A percentile compares a stretch with the other conserved stretches of the same genome.
Conservation (phyloP, 163 green algal genomes). For the Volvox carteri region DNA sequence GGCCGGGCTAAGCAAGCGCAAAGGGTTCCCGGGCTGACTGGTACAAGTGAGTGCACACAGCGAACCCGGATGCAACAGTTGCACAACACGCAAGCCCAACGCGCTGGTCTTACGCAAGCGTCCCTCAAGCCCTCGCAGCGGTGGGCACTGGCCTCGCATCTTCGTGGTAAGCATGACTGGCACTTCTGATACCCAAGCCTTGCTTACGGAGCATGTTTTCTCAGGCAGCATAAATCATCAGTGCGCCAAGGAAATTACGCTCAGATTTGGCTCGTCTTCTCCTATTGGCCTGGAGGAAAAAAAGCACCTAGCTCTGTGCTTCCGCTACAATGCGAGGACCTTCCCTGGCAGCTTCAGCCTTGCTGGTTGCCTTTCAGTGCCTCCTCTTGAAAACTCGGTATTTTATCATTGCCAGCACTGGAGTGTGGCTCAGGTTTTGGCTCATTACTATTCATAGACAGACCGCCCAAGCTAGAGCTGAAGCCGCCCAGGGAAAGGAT, state of each 20-base stretch:
- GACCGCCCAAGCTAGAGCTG: not conserved
- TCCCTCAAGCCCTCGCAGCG: not conserved
- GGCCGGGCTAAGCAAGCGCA: not conserved
- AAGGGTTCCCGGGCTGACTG: no score
- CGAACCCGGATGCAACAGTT: not conserved
- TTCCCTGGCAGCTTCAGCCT: not conserved
- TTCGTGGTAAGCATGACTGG: no score
- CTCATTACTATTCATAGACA: not conserved
- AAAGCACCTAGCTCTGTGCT: not conserved
- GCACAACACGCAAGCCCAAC: not conserved
- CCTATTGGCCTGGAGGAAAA: constrained; percentile 10
- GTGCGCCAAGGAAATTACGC: not conserved
- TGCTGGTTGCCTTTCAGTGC: not conserved
- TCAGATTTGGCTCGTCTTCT: constrained; percentile 55
- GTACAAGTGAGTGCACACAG: not conserved
- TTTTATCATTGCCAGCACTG: not conserved
- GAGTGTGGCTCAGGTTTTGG: constrained; percentile 48
- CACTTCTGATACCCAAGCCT: no score
- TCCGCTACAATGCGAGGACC: not conserved
- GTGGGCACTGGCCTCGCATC: constrained; percentile 11
- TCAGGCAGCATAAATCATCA: constrained; percentile 24
- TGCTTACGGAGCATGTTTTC: not conserved
- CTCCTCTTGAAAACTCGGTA: constrained; percentile 53
- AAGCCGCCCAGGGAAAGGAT: not conserved
- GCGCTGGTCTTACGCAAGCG: not conserved